Evolutionary conservation across 2,329 filamentous ascomycete genomes (phyloP).

Genomic region (Fusarium temperatum): DNA sequence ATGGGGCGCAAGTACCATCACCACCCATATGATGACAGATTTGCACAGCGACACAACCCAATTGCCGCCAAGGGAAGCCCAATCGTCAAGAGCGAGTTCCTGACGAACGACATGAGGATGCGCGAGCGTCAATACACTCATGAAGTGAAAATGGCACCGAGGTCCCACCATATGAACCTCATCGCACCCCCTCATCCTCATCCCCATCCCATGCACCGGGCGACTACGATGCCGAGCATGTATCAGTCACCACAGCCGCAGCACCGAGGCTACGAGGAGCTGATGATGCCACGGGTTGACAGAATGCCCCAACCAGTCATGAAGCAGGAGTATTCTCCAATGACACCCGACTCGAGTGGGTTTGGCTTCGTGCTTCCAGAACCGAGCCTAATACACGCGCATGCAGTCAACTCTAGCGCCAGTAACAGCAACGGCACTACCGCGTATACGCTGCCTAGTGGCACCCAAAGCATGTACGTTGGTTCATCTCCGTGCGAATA

Average conservation of each 20-base stretch:
- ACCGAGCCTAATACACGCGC: slow-evolving; percentile 29
- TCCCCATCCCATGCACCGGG: slow-evolving; percentile 23
- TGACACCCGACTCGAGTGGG: slow-evolving; percentile 33
- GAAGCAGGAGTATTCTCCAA: slow-evolving; percentile 37
- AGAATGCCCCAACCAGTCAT: slow-evolving; percentile 29
- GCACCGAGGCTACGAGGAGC: slow-evolving; percentile 30
- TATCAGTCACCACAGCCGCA: slow-evolving; percentile 30
- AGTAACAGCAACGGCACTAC: slow-evolving; percentile 20
- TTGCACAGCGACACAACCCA: slow-evolving; percentile 36
- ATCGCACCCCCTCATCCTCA: slow-evolving; percentile 12
- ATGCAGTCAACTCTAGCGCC: slow-evolving; percentile 11
- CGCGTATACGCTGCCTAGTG: slow-evolving; percentile 31
- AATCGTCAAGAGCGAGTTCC: slow-evolving; percentile 47
- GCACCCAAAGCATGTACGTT: slow-evolving; percentile 32
- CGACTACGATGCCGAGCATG: slow-evolving; percentile 36
- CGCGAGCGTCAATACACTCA: slow-evolving; percentile 38
- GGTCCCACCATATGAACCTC: slow-evolving; percentile 26
- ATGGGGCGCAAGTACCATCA: slow-evolving; percentile 23
- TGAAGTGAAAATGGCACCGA: slow-evolving; percentile 32
- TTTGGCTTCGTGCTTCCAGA: slow-evolving; percentile 36
- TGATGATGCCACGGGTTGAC: slow-evolving; percentile 36
- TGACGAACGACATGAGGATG: slow-evolving; percentile 41
- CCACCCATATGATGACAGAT: slow-evolving; percentile 24
- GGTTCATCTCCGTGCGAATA: slow-evolving; percentile 33
- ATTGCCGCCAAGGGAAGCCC: slow-evolving; percentile 45